These are phyloP conservation scores for Geotrichum cucujoidarum DNA, from an alignment of 1,139 yeast genomes.

Conservation along the genomic window DNA sequence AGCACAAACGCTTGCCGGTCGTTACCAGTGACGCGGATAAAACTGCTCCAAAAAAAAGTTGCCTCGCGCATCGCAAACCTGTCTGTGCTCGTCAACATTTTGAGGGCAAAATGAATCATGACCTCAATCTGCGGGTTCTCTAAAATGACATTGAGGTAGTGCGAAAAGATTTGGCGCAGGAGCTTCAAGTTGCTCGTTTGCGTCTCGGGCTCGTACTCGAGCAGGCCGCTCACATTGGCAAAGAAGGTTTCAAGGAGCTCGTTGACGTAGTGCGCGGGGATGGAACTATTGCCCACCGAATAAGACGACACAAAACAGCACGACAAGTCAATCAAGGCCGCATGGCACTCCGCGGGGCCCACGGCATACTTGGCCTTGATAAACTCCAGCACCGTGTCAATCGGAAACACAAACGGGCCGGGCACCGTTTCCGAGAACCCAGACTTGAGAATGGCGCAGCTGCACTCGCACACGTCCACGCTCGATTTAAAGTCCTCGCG, in stretches of 20 bases:
- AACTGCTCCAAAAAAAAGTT: slow-evolving; percentile 10
- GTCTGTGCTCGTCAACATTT: slow-evolving; percentile 52
- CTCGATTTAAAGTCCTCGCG: slow-evolving; percentile 38
- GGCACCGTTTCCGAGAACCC: slow-evolving; percentile 33
- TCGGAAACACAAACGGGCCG: slow-evolving; percentile 19
- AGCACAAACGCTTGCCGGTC: slow-evolving; percentile 19
- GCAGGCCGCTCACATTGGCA: slow-evolving; percentile 2
- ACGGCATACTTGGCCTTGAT: slow-evolving; percentile 37
- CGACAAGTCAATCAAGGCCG: slow-evolving; percentile 8
- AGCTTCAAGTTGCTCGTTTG: slow-evolving; percentile 28
- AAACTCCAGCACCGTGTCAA: slow-evolving; percentile 42
- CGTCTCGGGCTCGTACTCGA: slow-evolving; percentile 28
- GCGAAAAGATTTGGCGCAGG: slow-evolving; percentile 26
- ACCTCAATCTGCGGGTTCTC: slow-evolving; percentile 21
- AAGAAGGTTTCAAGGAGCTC: slow-evolving; percentile 26
- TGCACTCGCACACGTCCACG: slow-evolving; percentile 48
- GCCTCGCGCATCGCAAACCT: slow-evolving; percentile 60
- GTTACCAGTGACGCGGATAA: slow-evolving; percentile 37
- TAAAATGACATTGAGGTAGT: slow-evolving; percentile 20
- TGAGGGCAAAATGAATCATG: slow-evolving; percentile 34
- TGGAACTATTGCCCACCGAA: slow-evolving; percentile 12
- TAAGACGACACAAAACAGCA: slow-evolving; percentile 17
- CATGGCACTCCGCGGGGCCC: slow-evolving; percentile 7
- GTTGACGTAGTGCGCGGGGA: slow-evolving; percentile 19
- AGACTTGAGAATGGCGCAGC: slow-evolving; percentile 53